These are phyloP conservation scores for Apophysomyces trapeziformis DNA, from an alignment of 371 early-diverging fungal species.

Conservation along the genomic window DNA sequence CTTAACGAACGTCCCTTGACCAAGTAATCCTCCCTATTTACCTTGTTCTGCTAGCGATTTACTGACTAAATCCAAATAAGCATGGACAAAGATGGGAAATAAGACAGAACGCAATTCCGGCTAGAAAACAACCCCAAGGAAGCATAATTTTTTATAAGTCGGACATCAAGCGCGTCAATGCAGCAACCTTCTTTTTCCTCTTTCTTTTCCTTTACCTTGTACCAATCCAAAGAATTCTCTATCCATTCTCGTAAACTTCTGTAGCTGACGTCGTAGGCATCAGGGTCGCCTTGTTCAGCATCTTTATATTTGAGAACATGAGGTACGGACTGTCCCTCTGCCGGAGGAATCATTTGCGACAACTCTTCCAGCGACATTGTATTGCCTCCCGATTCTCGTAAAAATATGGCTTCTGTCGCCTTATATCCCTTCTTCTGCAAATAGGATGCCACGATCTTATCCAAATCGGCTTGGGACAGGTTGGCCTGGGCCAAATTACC, in stretches of 20 bases:
- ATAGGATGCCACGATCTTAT: constrained; percentile 43
- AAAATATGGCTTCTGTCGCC: constrained; percentile 33
- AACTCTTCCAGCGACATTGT: constrained; percentile 38
- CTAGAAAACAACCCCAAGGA: constrained; percentile 38
- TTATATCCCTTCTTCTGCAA: constrained; percentile 47
- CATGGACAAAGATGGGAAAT: constrained; percentile 95
- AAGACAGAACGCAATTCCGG: constrained; percentile 85
- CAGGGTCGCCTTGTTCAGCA: constrained; percentile 76
- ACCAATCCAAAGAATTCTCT: constrained; percentile 93
- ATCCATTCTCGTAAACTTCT: constrained; percentile 88
- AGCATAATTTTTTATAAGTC: no score
- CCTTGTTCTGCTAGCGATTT: constrained; percentile 69
- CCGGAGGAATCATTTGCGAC: constrained; percentile 24
- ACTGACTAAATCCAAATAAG: constrained; percentile 89
- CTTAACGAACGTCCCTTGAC: no score
- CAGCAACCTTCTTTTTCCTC: no score
- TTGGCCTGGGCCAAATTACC: background rate
- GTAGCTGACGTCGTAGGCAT: constrained; percentile 80
- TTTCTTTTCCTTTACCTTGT: constrained; percentile 62
- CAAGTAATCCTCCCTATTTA: constrained; percentile 19
- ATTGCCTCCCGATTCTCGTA: constrained; percentile 32
- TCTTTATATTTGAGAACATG: constrained; percentile 73
- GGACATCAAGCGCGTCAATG: background rate
- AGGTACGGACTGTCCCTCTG: constrained; percentile 14
- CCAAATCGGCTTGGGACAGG: constrained; percentile 37